Evolutionary conservation across 73 alveolate genomes (phyloP), one percentile per base, ranked within the genome.

Genomic region (Paramecium biaurelia): DNA sequence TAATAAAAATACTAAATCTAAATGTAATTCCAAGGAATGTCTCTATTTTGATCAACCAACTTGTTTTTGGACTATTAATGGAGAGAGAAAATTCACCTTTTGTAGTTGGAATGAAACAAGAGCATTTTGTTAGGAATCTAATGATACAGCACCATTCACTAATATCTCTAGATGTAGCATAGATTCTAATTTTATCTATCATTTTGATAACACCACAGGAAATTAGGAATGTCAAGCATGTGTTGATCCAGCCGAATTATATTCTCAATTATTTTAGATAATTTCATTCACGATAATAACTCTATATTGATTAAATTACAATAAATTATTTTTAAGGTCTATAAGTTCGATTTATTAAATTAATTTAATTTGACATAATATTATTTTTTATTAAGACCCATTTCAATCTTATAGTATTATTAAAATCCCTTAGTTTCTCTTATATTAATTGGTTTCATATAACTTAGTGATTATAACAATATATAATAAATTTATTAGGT

Each of bases 71-170:
- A 32, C 84, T 12, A 63, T 63, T 2, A 63, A 32, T 63, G 47
- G 49, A 10, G 38, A 58, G 23, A 63, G 84, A 63, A 63, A 26
- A 63, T 63, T 63, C 47, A 63, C 84, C 5, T 63, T 63, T 63
- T 63, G 84, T 26, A 26, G 24, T 63, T 63, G 84, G 84, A 63
- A 63, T 63, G 45, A 26, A 24, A 58, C 76, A 63, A 63, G 84
- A 63, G 84, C 49, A 63, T 63, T 63, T 63, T 63, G 84, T 58
- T 58, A 24, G 10, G 34, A 23, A 20, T 8, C 76, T 0, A 58
- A 30, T 14, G 26, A 63, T 26, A 32, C 84, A 23, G 3, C 43
- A 7, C 53, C 45, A 10, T 63, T 63, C 26, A 63, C 20, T 9
- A 63, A 63, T 30, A 63, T 63, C 0, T 30, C 49, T 63, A 63